Conservation (phyloP, 2,329 filamentous ascomycete genomes). For the Aspergillus piperis region DNA sequence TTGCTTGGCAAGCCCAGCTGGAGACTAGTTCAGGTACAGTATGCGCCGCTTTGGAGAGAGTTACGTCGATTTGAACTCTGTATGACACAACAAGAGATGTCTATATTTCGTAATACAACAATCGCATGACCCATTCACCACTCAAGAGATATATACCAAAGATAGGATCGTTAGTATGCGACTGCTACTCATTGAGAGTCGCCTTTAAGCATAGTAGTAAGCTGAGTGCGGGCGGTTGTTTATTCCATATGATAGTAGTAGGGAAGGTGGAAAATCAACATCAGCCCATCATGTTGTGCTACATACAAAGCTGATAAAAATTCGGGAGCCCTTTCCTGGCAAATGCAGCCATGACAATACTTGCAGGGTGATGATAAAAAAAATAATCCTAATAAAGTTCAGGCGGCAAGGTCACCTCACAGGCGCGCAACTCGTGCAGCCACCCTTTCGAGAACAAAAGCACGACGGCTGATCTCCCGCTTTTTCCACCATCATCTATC, state of each 20-base stretch:
- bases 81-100: background rate
- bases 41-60: background rate
- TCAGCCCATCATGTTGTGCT: too few species aligned
- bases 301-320: background rate
- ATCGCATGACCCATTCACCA: too few species aligned
- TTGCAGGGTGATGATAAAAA: background rate
- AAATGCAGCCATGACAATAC: background rate
- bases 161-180: too few species aligned
- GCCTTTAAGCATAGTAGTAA: too few species aligned
- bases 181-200: too few species aligned
- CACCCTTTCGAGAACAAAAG: background rate
- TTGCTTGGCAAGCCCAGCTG: background rate
- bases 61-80: background rate
- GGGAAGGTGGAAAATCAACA: too few species aligned
- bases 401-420: background rate
- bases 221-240: too few species aligned
- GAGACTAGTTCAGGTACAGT: conserved; percentile 2
- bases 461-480: conserved; percentile 18
- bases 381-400: background rate
- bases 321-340: background rate
- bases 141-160: background rate
- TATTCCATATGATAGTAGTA: too few species aligned
- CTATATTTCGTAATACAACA: background rate
- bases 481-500: background rate
- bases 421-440: background rate